These are phyloP conservation scores for Phytopythium aichiense DNA, from an alignment of 352 stramenopile species.

Conservation along the genomic window DNA sequence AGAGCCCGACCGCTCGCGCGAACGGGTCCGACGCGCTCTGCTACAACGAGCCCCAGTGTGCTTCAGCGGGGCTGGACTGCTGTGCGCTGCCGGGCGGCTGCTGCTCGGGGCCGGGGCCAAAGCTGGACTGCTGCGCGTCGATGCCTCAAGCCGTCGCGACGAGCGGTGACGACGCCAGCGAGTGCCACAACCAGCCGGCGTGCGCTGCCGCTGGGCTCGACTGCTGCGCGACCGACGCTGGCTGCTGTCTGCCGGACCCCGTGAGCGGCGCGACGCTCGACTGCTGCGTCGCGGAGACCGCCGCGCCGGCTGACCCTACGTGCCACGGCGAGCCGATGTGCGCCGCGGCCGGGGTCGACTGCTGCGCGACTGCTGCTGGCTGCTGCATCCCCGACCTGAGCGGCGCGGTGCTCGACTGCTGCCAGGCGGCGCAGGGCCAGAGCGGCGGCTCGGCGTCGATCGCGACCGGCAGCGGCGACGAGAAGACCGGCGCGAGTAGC, in stretches of 20 bases:
- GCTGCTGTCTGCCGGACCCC: constrained; percentile 41
- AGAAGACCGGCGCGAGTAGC: constrained; percentile 4
- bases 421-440: constrained; percentile 9
- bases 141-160: constrained; percentile 6
- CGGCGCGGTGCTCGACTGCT: constrained; percentile 24
- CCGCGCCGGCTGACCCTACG: constrained; percentile 3
- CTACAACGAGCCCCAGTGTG: constrained; percentile 38
- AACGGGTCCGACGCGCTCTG: constrained; percentile 15
- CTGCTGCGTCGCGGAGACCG: constrained; percentile 28
- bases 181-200: constrained; percentile 35
- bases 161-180: constrained; percentile 5
- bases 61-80: constrained; percentile 35
- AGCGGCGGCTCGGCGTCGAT: not conserved
- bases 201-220: constrained; percentile 40
- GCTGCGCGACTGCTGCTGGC: constrained; percentile 25
- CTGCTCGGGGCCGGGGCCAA: constrained; percentile 28
- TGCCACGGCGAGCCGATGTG: constrained; percentile 37
- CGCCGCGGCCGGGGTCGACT: constrained; percentile 23
- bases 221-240: constrained; percentile 34
- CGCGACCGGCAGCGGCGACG: constrained; percentile 9
- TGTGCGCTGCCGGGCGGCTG: constrained; percentile 39
- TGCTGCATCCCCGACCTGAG: constrained; percentile 34
- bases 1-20: not conserved
- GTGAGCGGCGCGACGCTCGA: constrained; percentile 24
- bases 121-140: constrained; percentile 40